Evolutionary conservation across 2,329 filamentous ascomycete genomes (phyloP).

Genomic region (Sarocladiaceae sp.): DNA sequence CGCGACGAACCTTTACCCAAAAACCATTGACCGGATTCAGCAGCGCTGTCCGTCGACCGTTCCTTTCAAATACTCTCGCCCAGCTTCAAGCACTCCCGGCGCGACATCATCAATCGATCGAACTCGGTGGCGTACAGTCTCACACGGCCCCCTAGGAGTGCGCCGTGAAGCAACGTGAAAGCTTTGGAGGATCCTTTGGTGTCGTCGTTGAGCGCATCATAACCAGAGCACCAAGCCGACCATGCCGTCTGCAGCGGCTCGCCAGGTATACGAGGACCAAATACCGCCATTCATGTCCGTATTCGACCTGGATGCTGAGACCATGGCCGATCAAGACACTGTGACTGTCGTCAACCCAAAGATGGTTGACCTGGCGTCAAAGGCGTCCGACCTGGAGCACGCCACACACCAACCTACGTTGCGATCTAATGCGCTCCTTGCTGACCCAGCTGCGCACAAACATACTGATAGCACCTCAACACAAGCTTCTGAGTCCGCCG

Average conservation of each 20-base stretch:
- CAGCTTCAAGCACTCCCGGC: no score
- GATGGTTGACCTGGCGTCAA: conserved; percentile 40
- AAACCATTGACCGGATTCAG: conserved; percentile 42
- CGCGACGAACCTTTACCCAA: no score
- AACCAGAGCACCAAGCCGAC: no score
- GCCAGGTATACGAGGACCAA: conserved; percentile 60
- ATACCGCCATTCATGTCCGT: conserved; percentile 74
- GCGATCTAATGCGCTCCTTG: conserved; percentile 32
- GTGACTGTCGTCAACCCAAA: conserved; percentile 50
- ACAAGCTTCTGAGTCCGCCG: conserved; percentile 73
- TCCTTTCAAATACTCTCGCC: conserved; percentile 9
- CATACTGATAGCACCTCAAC: conserved; percentile 75
- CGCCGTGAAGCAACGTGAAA: no score
- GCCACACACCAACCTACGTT: conserved; percentile 30
- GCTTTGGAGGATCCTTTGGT: no score
- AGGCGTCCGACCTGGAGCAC: conserved; percentile 31
- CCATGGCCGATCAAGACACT: conserved; percentile 45
- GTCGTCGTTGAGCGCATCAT: no score
- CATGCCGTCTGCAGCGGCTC: conserved; percentile 57
- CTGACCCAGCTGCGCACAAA: conserved; percentile 50
- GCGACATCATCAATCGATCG: no score
- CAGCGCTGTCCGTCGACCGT: conserved; percentile 38
- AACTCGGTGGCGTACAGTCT: no score
- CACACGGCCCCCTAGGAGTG: no score
- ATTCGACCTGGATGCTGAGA: conserved; percentile 57